These are phyloP conservation scores for Daldinia sp. DNA, from an alignment of 2,329 filamentous ascomycete species.

Conservation along the genomic window DNA sequence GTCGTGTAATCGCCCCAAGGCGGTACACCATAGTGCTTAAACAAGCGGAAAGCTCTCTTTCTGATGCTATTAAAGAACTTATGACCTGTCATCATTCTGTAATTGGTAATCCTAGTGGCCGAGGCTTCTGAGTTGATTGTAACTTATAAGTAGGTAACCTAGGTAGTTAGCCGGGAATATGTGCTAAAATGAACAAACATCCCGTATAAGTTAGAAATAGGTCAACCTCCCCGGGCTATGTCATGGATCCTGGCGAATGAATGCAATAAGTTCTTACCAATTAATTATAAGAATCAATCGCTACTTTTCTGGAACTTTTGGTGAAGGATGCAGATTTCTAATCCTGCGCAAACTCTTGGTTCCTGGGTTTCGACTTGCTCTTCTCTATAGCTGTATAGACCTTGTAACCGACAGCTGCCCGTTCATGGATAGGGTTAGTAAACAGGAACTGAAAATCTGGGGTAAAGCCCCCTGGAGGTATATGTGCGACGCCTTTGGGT, in stretches of 20 bases:
- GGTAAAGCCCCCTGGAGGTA: slow-evolving; percentile 39
- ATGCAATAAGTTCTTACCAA: slow-evolving; percentile 19
- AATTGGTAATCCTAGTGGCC: not conserved
- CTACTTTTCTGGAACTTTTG: slow-evolving; percentile 18
- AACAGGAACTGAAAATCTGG: slow-evolving; percentile 39
- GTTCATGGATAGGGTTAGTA: slow-evolving; percentile 26
- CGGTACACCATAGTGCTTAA: too few relatives aligned
- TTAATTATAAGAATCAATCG: slow-evolving; percentile 5
- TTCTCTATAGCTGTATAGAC: slow-evolving; percentile 5
- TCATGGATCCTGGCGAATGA: slow-evolving; percentile 26
- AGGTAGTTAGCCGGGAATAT: slow-evolving; percentile 5
- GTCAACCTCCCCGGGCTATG: slow-evolving; percentile 1
- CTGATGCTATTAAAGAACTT: not conserved
- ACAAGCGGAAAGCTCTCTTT: too few relatives aligned
- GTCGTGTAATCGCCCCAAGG: not conserved
- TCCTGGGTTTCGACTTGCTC: slow-evolving; percentile 4
- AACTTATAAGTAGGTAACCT: too few relatives aligned
- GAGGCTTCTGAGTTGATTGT: not conserved
- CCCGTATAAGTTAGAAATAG: slow-evolving; percentile 1
- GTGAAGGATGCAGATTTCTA: not conserved
- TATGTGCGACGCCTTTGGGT: slow-evolving; percentile 30
- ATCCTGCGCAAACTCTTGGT: not conserved
- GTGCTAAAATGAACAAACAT: slow-evolving; percentile 2
- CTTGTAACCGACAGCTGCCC: slow-evolving; percentile 13
- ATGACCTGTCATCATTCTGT: not conserved